Conservation (phyloP, 2,329 filamentous ascomycete genomes). For the Aspergillus viridinutans region DNA sequence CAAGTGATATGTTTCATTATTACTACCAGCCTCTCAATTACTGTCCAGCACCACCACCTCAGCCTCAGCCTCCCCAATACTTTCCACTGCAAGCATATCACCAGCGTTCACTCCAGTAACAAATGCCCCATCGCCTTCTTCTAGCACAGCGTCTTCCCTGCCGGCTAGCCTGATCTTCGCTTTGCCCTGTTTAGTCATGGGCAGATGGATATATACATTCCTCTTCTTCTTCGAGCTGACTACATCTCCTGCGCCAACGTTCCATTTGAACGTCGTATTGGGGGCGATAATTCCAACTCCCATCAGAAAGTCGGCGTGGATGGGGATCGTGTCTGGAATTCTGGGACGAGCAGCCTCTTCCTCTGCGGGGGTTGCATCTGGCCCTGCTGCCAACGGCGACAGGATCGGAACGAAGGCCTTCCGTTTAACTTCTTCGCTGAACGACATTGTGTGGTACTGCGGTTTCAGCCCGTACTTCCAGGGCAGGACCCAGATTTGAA, state of each 20-base stretch:
- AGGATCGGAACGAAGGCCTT: conserved; percentile 70
- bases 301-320: conserved; percentile 83
- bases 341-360: conserved; percentile 62
- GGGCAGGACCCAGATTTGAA: conserved; percentile 84
- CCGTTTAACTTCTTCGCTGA: conserved; percentile 67
- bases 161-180: conserved; percentile 67
- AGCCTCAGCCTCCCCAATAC: conserved; percentile 63
- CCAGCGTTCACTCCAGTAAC: conserved; percentile 61
- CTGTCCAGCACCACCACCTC: conserved; percentile 67
- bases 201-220: conserved; percentile 76
- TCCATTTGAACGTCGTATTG: conserved; percentile 64
- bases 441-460: conserved; percentile 70
- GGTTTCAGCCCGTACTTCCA: conserved; percentile 70
- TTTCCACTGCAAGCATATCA: conserved; percentile 62
- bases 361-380: conserved; percentile 56
- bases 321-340: conserved; percentile 67
- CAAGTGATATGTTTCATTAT: not conserved
- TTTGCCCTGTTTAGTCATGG: conserved; percentile 73
- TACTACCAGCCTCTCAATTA: conserved; percentile 33
- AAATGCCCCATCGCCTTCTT: conserved; percentile 79
- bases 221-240: conserved; percentile 44
- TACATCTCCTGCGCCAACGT: conserved; percentile 53
- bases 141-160: conserved; percentile 61
- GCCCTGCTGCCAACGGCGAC: conserved; percentile 66
- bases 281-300: conserved; percentile 69